Conservation (phyloP, 306 rosid species). For the Prosopis cineraria region DNA sequence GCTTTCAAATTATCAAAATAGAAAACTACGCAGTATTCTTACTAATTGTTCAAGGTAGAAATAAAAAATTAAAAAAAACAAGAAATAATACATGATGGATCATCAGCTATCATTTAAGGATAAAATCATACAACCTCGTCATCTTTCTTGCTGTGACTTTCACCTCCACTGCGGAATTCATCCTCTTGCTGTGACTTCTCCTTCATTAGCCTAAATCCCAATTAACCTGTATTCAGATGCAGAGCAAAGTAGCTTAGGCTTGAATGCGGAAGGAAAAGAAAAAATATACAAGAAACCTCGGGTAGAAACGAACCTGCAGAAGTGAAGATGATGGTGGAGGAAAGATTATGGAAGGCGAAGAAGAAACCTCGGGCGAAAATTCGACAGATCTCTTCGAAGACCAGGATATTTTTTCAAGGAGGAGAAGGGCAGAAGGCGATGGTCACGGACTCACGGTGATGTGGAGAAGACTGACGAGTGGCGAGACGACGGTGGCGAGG, state of each 20-base stretch:
- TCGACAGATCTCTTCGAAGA: neutral
- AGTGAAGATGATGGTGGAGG: neutral
- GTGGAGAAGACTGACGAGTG: neutral
- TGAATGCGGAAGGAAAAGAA: neutral
- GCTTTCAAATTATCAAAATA: neutral
- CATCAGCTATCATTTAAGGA: constrained; percentile 23
- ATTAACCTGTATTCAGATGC: neutral
- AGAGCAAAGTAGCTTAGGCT: neutral
- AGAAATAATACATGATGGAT: neutral
- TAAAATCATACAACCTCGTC: constrained; percentile 67
- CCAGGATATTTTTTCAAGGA: neutral
- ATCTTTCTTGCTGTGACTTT: constrained; percentile 74
- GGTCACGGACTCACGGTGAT: neutral
- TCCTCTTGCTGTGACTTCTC: constrained; percentile 48
- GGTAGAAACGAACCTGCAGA: neutral
- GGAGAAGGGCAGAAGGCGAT: neutral
- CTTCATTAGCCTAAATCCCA: neutral
- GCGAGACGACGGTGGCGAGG: neutral
- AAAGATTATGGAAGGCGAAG: constrained; percentile 1
- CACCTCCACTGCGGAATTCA: constrained; percentile 58
- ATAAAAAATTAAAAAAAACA: neutral
- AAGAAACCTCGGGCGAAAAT: neutral
- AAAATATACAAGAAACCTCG: too few relatives aligned
- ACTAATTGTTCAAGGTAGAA: neutral
- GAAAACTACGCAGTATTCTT: neutral